Evolutionary conservation across 2,329 filamentous ascomycete species (phyloP).

Genomic region (Chaetomiaceae sp.): DNA sequence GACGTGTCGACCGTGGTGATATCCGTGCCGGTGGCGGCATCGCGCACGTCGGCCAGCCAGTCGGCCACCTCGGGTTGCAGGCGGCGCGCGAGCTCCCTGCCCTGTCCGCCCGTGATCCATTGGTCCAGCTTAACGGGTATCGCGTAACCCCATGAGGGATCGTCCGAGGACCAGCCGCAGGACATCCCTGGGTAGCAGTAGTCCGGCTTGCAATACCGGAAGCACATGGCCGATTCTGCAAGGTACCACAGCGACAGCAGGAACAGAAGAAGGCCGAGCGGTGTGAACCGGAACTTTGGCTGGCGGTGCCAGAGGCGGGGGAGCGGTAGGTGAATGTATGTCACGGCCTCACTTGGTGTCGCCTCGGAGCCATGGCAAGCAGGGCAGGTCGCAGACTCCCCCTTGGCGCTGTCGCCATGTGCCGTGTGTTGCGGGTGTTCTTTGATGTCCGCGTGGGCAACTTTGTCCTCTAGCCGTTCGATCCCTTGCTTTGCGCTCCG

Average conservation of each 20-base stretch:
- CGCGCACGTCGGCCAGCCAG: conserved; percentile 43
- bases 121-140: conserved; percentile 60
- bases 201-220: conserved; percentile 49
- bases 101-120: conserved; percentile 52
- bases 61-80: conserved; percentile 44
- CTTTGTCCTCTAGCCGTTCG: conserved; percentile 51
- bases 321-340: conserved; percentile 41
- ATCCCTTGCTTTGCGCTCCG: conserved; percentile 55
- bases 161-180: conserved; percentile 54
- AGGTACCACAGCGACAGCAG: conserved; percentile 49
- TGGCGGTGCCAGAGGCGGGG: conserved; percentile 44
- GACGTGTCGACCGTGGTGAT: conserved; percentile 41
- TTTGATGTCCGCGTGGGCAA: conserved; percentile 38
- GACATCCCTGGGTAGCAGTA: conserved; percentile 42
- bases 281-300: conserved; percentile 45
- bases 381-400: conserved; percentile 9
- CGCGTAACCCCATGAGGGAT: conserved; percentile 57
- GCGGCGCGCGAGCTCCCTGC: conserved; percentile 37
- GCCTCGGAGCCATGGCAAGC: conserved; percentile 15
- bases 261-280: conserved; percentile 44
- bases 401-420: neutral
- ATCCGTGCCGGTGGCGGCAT: conserved; percentile 43
- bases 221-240: conserved; percentile 51
- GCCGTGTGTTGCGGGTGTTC: neutral
- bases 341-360: conserved; percentile 21